phyloP scores from a whole-genome alignment of 257 asterid species.

The Rehmannia glutinosa region DNA sequence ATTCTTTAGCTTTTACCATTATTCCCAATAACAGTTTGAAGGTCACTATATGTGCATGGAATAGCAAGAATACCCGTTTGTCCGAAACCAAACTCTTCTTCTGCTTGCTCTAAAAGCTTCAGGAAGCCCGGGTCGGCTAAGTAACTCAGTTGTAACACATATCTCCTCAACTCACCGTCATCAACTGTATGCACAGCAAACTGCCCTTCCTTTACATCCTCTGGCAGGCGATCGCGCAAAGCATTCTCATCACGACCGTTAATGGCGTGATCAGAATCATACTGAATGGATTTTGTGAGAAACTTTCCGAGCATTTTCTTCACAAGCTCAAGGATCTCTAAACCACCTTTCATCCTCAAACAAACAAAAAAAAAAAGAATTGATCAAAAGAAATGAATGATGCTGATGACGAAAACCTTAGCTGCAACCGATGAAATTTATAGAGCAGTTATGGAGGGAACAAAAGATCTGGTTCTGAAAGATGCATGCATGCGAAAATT shows the following conservation, averaged over 20 bases:
- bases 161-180: constrained; percentile 38
- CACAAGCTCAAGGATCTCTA: constrained; percentile 20
- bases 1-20: neutral
- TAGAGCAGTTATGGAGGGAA: constrained; percentile 14
- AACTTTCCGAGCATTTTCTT: constrained; percentile 17
- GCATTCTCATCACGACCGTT: constrained; percentile 14
- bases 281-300: neutral
- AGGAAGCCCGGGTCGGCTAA: constrained; percentile 36
- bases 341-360: constrained; percentile 23
- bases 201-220: constrained; percentile 50
- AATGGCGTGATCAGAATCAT: neutral
- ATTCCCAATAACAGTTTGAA: constrained; percentile 31
- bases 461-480: constrained; percentile 22
- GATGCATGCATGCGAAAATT: constrained; percentile 4
- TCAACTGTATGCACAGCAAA: constrained; percentile 44
- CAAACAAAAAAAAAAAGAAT: neutral
- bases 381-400: neutral
- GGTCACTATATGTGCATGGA: constrained; percentile 42
- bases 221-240: constrained; percentile 8
- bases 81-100: constrained; percentile 45
- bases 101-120: constrained; percentile 42
- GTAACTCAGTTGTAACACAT: constrained; percentile 30
- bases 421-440: constrained; percentile 8
- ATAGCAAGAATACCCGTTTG: constrained; percentile 45
- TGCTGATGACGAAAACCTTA: neutral